Evolutionary conservation across 768 basidiomycete species (phyloP).

Genomic region (Dioszegia hungarica): DNA sequence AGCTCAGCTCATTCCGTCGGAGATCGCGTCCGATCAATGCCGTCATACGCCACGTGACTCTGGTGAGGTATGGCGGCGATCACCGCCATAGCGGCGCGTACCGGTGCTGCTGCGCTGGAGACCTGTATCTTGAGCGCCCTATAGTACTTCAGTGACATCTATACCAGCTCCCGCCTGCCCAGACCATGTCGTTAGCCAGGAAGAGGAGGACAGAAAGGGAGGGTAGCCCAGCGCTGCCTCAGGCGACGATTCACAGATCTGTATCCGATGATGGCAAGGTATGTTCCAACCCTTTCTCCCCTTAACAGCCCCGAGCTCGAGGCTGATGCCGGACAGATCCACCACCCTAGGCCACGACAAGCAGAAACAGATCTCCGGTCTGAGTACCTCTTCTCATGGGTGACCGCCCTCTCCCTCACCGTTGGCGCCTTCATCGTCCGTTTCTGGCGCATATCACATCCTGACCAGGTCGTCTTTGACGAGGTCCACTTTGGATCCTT

Average conservation of each 20-base stretch:
- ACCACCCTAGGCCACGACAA: not conserved
- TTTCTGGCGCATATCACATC: slow-evolving; percentile 91
- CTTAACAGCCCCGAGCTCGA: not conserved
- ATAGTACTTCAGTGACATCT: not conserved
- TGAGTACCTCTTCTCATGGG: slow-evolving; percentile 24
- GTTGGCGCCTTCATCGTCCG: slow-evolving; percentile 73
- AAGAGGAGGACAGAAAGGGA: slow-evolving; percentile 11
- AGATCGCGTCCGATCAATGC: too few relatives aligned
- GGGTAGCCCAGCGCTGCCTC: slow-evolving; percentile 5
- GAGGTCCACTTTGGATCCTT: slow-evolving; percentile 99
- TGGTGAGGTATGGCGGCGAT: too few relatives aligned
- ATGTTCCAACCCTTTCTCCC: not conserved
- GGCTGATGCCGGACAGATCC: not conserved
- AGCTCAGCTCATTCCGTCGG: too few relatives aligned
- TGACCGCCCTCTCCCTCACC: slow-evolving; percentile 51
- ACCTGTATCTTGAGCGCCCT: too few relatives aligned
- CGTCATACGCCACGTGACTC: too few relatives aligned
- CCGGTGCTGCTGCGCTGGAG: too few relatives aligned
- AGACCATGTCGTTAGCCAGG: slow-evolving; percentile 12
- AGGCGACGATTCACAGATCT: not conserved
- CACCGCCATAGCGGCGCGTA: too few relatives aligned
- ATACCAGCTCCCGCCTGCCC: not conserved
- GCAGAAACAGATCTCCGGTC: slow-evolving; percentile 4
- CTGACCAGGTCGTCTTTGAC: slow-evolving; percentile 93
- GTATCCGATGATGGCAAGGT: slow-evolving; percentile 16